Evolutionary conservation across 2,329 filamentous ascomycete species (phyloP).

Genomic region (Alternaria atra): DNA sequence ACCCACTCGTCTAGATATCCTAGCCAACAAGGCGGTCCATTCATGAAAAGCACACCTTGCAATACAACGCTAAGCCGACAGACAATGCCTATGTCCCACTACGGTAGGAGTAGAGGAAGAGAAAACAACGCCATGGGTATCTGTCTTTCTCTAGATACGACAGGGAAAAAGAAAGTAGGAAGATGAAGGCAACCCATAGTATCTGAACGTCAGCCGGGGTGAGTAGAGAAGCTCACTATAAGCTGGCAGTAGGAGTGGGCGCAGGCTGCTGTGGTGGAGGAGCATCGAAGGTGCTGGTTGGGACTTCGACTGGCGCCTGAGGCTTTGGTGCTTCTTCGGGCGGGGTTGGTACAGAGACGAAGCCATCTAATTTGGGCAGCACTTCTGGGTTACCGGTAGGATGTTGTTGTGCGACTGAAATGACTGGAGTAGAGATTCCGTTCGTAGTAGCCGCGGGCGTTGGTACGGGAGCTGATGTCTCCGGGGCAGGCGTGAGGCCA

Average conservation of each 20-base stretch:
- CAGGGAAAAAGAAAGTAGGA: not conserved
- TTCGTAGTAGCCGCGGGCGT: conserved; percentile 8
- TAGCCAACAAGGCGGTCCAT: not conserved
- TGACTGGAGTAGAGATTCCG: conserved; percentile 9
- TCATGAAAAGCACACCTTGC: not conserved
- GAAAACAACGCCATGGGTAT: conserved; percentile 16
- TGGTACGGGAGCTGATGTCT: conserved; percentile 4
- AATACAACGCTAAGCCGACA: not conserved
- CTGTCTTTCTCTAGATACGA: conserved; percentile 5
- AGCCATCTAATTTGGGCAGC: conserved; percentile 20
- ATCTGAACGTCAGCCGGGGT: too few relatives aligned
- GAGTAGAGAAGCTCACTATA: conserved; percentile 24
- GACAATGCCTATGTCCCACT: not conserved
- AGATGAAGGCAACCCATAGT: not conserved
- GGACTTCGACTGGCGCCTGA: not conserved
- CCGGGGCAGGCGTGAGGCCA: conserved; percentile 2
- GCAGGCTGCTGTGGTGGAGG: not conserved
- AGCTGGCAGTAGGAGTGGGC: conserved; percentile 12
- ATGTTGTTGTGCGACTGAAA: conserved; percentile 9
- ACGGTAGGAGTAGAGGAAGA: not conserved
- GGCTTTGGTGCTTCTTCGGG: conserved; percentile 25
- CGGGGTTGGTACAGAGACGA: conserved; percentile 34
- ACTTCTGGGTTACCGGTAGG: conserved; percentile 5
- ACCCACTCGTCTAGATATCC: not conserved
- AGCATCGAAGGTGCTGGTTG: not conserved